Percentiles rank a stretch among this genome's conserved stretches.
phyloP scores from a whole-genome alignment of 139 green algal genomes.

The Chlamydomonas sphaeroides region DNA sequence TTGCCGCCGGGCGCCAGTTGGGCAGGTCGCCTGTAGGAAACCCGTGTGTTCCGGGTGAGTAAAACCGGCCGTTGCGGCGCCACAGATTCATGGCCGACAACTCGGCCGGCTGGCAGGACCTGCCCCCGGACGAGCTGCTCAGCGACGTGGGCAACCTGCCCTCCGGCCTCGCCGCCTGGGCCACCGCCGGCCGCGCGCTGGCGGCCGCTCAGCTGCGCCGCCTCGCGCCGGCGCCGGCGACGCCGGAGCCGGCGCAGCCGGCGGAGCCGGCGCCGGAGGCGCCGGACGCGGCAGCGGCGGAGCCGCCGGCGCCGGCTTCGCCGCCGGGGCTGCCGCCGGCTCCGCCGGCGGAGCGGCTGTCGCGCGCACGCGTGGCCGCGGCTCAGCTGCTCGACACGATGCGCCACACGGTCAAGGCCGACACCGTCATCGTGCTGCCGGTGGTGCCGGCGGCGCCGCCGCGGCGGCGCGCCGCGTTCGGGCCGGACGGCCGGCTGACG shows the following conservation, averaged over 20 bases:
- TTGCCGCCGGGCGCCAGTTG: too few species aligned
- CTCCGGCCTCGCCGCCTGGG: constrained; percentile 5
- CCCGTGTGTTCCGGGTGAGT: too few species aligned
- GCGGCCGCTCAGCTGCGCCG: background rate
- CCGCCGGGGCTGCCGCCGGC: background rate
- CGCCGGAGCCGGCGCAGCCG: background rate
- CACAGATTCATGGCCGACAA: constrained; percentile 29
- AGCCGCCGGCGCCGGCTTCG: background rate
- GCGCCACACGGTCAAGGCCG: constrained; percentile 56
- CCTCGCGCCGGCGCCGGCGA: background rate
- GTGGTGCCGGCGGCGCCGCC: constrained; percentile 46
- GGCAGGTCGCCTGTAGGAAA: too few species aligned
- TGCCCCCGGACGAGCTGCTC: background rate
- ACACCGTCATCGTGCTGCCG: constrained; percentile 68
- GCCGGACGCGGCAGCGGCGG: background rate
- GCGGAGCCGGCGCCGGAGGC: background rate
- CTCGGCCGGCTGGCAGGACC: background rate
- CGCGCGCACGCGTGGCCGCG: constrained; percentile 27
- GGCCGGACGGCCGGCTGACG: background rate
- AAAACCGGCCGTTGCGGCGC: background rate
- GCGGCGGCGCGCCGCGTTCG: background rate
- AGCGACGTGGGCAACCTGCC: constrained; percentile 6
- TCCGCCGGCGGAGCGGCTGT: constrained; percentile 23
- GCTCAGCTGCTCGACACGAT: constrained; percentile 56
- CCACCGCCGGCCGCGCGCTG: background rate